Percentiles rank a stretch among this genome's conserved stretches.
These are phyloP conservation scores for Penicillium waksmanii DNA, from an alignment of 495 filamentous ascomycete species.

Conservation along the genomic window DNA sequence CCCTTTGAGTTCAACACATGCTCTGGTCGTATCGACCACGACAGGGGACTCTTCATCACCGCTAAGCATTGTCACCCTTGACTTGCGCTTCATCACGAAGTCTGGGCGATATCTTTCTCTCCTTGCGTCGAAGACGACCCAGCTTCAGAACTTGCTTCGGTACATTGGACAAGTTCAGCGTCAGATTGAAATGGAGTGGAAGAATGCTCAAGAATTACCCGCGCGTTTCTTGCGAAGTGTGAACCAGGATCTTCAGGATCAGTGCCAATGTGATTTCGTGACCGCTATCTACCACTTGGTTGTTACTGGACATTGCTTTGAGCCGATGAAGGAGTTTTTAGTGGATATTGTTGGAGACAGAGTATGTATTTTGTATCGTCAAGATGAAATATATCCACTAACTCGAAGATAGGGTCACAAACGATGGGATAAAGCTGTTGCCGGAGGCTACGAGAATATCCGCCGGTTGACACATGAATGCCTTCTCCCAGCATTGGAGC, in stretches of 20 bases:
- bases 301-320: slow-evolving; percentile 79
- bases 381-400: slow-evolving; percentile 14
- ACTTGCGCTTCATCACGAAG: slow-evolving; percentile 77
- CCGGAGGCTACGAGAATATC: slow-evolving; percentile 74
- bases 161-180: slow-evolving; percentile 79
- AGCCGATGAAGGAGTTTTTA: slow-evolving; percentile 81
- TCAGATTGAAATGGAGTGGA: slow-evolving; percentile 78
- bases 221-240: slow-evolving; percentile 74
- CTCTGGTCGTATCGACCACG: slow-evolving; percentile 59
- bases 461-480: slow-evolving; percentile 80
- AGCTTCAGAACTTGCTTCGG: slow-evolving; percentile 80
- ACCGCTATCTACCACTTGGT: slow-evolving; percentile 85
- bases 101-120: slow-evolving; percentile 81
- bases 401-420: slow-evolving; percentile 75
- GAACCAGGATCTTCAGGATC: slow-evolving; percentile 63
- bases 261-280: slow-evolving; percentile 64
- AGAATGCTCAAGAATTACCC: slow-evolving; percentile 79
- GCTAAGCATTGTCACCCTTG: slow-evolving; percentile 73
- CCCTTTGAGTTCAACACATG: slow-evolving; percentile 73
- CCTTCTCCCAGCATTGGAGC: slow-evolving; percentile 83
- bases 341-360: slow-evolving; percentile 84
- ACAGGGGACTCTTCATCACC: slow-evolving; percentile 25
- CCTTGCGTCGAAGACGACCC: slow-evolving; percentile 82
- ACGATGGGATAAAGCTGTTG: slow-evolving; percentile 89
- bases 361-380: slow-evolving; percentile 49